A percentile compares a stretch with the other conserved stretches of the same genome.
Evolutionary conservation across 2,329 filamentous ascomycete genomes (phyloP).

Genomic region (Colletotrichum euphorbiae): DNA sequence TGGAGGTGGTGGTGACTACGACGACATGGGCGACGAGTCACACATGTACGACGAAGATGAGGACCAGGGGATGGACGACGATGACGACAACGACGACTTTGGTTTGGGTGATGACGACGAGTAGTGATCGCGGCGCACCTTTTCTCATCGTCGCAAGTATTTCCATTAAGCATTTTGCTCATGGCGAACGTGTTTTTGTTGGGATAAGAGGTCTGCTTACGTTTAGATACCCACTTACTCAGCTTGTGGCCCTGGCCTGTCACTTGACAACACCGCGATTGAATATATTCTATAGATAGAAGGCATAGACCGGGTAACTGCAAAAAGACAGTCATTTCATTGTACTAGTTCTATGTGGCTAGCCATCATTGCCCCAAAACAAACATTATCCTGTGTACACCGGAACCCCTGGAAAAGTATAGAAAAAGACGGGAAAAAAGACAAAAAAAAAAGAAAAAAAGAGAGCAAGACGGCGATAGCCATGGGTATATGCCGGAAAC

Average conservation of each 20-base stretch:
- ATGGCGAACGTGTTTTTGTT: neutral
- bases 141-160: neutral
- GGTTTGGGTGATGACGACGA: conserved; percentile 36
- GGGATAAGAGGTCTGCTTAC: neutral
- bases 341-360: neutral
- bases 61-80: conserved; percentile 30
- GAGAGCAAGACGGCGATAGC: neutral
- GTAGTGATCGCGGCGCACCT: neutral
- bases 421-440: too few species aligned
- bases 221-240: conserved; percentile 30
- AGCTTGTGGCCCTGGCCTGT: neutral
- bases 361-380: neutral
- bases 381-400: neutral
- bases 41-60: conserved; percentile 38
- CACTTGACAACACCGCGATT: neutral
- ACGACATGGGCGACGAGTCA: conserved; percentile 47
- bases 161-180: neutral
- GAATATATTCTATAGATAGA: neutral
- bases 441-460: neutral
- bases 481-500: conserved; percentile 36
- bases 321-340: conserved; percentile 1
- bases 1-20: conserved; percentile 49
- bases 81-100: conserved; percentile 36
- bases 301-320: neutral
- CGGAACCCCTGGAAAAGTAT: conserved; percentile 2